Percentiles rank a stretch among this genome's conserved stretches.
Conservation (phyloP, 305 asterid species). For the Fraxinus xanthoxyloides region DNA sequence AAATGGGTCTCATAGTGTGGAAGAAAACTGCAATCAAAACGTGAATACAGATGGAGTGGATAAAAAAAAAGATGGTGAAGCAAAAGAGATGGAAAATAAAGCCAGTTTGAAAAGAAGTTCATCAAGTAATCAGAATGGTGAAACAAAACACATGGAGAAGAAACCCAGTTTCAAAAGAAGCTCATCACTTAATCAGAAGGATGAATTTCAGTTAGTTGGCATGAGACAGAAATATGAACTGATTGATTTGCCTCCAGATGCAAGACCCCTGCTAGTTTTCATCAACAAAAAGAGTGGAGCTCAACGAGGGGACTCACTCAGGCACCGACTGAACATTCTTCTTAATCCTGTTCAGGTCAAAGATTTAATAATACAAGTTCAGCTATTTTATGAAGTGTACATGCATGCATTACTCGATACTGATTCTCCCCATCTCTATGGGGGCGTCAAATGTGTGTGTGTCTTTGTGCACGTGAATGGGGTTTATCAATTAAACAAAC, state of each 20-base stretch:
- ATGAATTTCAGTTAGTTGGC: constrained; percentile 49
- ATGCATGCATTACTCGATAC: constrained; percentile 6
- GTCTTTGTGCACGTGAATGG: not conserved
- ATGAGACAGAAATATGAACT: constrained; percentile 71
- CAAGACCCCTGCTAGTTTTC: constrained; percentile 86
- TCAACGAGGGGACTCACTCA: constrained; percentile 83
- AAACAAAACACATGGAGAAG: constrained; percentile 47
- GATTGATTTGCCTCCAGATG: constrained; percentile 87
- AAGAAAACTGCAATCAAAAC: constrained; percentile 51
- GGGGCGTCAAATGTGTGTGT: not conserved
- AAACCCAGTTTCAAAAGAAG: constrained; percentile 61
- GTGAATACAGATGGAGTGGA: constrained; percentile 43
- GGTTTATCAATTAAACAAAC: constrained; percentile 11
- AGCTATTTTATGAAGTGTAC: constrained; percentile 15
- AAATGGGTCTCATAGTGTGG: constrained; percentile 49
- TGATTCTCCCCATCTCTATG: not conserved
- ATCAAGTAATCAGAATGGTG: constrained; percentile 55
- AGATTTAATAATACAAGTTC: constrained; percentile 17
- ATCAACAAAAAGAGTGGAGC: constrained; percentile 98
- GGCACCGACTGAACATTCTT: constrained; percentile 74
- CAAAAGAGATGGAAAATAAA: constrained; percentile 43
- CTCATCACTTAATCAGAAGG: constrained; percentile 61
- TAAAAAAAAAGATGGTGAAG: constrained; percentile 43
- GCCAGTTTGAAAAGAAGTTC: constrained; percentile 67
- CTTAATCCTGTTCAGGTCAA: constrained; percentile 94